Base-by-base conservation (phyloP, 1,284 basidiomycete genomes). In the Cutaneotrichosporon sp. region DNA sequence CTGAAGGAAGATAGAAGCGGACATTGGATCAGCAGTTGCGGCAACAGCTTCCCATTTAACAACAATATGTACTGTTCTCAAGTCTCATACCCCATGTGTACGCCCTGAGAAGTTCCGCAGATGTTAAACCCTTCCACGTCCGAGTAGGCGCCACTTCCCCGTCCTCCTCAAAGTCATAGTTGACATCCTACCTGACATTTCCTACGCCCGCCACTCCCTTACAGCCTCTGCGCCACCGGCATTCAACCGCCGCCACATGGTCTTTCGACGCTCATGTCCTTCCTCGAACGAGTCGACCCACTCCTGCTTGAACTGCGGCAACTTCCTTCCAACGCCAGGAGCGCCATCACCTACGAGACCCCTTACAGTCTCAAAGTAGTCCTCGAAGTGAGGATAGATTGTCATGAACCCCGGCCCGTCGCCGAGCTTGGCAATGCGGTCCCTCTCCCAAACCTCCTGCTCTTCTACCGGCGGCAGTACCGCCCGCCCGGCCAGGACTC, bases 401-500 rank as follows among this genome's bases (percentile, higher is more conserved):
- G 58, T 14, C 13, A 51, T 32, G 51, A 65, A 65, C 40, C 6
- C 46, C 2, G 51, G 32, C 10, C 64, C 60, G 52, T 65, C 60
- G 26, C 64, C 64, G 13, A 36, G 26, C n/a, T 22, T 26, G 11
- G 13, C n/a, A 30, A 65, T 53, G 5, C 64, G 31, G 2, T 61
- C 64, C 5, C 32, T 40, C 26, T 65, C 64, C 64, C 64, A 65
- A 13, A 2, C 14, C 7, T 18, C 22, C 51, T 58, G 56, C 47
- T 65, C 64, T 8, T 47, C 38, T 1, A 49, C 13, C 2, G 56
- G 36, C 14, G 76, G 76, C 21, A 78, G 62, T 1, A 62, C 56
- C 3, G 76, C 75, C 30, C 66, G 61, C 9, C 69, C 70, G 0
- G 67, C 51, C 4, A 69, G 71, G 9, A 77, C 71, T 1, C 75